Evolutionary conservation across 139 green algal genomes (phyloP).

Genomic region (Chlamydomonas asymmetrica): DNA sequence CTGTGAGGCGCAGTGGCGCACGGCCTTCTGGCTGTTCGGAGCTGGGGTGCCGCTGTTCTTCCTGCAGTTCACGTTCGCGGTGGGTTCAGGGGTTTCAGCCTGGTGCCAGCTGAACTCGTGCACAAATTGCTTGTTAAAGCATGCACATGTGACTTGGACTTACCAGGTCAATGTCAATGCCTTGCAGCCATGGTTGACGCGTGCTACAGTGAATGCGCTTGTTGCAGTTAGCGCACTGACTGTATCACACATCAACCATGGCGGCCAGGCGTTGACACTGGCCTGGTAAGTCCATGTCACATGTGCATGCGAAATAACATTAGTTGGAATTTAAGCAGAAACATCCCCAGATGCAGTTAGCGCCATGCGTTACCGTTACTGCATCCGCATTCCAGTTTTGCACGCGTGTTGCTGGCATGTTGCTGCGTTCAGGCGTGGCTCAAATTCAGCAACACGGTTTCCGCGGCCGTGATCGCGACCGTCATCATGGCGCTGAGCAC

Average conservation of each 20-base stretch:
- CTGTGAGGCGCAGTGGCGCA: slow-evolving; percentile 63
- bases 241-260: no score
- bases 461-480: slow-evolving; percentile 22
- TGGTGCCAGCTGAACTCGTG: neutral
- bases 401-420: neutral
- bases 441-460: slow-evolving; percentile 18
- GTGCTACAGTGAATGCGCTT: no score
- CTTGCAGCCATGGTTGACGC: no score
- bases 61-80: slow-evolving; percentile 43
- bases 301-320: no score
- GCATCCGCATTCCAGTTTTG: neutral
- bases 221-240: no score
- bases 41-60: slow-evolving; percentile 39
- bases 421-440: neutral
- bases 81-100: neutral
- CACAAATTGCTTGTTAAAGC: neutral
- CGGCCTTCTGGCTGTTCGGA: slow-evolving; percentile 67
- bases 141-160: no score
- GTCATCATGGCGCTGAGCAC: slow-evolving; percentile 30
- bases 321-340: no score
- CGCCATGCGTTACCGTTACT: neutral
- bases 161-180: no score
- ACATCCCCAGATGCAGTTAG: no score
- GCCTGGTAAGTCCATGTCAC: no score
- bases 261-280: no score